A percentile compares a stretch with the other conserved stretches of the same genome.
Evolutionary conservation across 208 protist species (phyloP).

Genomic region (Blastocrithidia nonstop): DNA sequence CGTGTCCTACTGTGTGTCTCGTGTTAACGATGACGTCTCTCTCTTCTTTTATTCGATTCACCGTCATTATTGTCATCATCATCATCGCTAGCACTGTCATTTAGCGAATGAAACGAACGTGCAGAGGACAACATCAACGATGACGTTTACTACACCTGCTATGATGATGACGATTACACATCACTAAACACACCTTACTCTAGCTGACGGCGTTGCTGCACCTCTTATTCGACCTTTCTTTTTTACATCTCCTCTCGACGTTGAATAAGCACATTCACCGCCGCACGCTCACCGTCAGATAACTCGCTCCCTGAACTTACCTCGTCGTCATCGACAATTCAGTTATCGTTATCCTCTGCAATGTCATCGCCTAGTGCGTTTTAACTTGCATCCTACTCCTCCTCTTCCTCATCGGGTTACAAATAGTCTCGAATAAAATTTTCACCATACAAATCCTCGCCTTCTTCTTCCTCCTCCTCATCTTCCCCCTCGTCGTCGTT

Average conservation of each 20-base stretch:
- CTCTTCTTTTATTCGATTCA: conserved; percentile 1
- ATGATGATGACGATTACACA: too few relatives aligned
- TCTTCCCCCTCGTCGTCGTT: not conserved
- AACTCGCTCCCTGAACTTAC: conserved; percentile 55
- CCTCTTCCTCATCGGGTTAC: conserved; percentile 63
- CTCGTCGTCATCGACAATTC: conserved; percentile 37
- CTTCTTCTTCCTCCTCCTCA: conserved; percentile 31
- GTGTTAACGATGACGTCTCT: conserved; percentile 6
- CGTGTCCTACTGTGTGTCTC: not conserved
- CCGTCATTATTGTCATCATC: conserved; percentile 11
- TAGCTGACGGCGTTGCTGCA: conserved; percentile 27
- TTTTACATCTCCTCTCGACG: conserved; percentile 42
- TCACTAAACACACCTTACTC: conserved; percentile 81
- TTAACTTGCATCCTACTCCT: conserved; percentile 45
- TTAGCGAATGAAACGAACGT: too few relatives aligned
- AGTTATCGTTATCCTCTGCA: conserved; percentile 11
- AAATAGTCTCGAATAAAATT: conserved; percentile 83
- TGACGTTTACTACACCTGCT: too few relatives aligned
- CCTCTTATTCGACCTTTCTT: conserved; percentile 40
- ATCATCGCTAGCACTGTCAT: conserved; percentile 25
- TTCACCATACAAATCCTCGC: conserved; percentile 82
- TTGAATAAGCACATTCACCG: conserved; percentile 64
- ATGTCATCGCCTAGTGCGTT: conserved; percentile 20
- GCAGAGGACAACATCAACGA: too few relatives aligned
- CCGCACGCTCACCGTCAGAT: conserved; percentile 48